These are phyloP conservation scores for Saksenaea vasiformis DNA, from an alignment of 371 early-diverging fungal genomes.

Conservation along the genomic window DNA sequence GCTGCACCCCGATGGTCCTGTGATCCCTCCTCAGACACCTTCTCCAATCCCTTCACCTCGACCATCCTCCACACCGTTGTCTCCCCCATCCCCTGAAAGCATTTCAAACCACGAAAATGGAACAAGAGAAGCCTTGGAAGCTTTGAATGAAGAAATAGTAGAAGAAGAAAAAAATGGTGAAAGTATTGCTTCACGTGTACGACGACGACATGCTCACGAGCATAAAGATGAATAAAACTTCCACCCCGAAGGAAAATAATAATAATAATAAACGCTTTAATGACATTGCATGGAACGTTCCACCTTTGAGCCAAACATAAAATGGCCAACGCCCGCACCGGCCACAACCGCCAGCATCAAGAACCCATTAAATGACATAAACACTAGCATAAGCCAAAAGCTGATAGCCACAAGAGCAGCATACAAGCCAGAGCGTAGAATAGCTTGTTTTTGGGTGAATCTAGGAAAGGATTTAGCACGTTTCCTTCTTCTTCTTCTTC, in stretches of 20 bases:
- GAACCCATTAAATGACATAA: conserved; percentile 82
- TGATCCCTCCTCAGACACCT: conserved; percentile 1
- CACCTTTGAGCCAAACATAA: conserved; percentile 43
- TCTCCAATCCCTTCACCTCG: neutral
- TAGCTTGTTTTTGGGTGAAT: conserved; percentile 40
- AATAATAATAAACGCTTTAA: conserved; percentile 1
- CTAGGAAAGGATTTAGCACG: conserved; percentile 14
- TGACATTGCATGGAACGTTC: conserved; percentile 34
- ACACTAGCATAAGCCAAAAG: conserved; percentile 30
- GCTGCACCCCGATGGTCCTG: conserved; percentile 8
- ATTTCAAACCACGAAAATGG: neutral
- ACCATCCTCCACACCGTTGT: neutral
- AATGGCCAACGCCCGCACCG: conserved; percentile 70
- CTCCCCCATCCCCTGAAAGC: neutral
- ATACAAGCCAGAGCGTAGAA: conserved; percentile 28
- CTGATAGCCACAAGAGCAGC: neutral
- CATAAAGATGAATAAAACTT: neutral
- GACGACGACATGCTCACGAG: neutral
- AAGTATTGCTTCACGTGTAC: neutral
- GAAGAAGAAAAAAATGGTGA: neutral
- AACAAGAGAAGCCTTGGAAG: neutral
- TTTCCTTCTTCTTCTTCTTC: conserved; percentile 21
- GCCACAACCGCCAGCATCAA: conserved; percentile 64
- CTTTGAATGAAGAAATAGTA: neutral
- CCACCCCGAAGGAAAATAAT: too few relatives aligned